phyloP scores from a whole-genome alignment of 768 basidiomycete genomes.

The Boletellus sp. region DNA sequence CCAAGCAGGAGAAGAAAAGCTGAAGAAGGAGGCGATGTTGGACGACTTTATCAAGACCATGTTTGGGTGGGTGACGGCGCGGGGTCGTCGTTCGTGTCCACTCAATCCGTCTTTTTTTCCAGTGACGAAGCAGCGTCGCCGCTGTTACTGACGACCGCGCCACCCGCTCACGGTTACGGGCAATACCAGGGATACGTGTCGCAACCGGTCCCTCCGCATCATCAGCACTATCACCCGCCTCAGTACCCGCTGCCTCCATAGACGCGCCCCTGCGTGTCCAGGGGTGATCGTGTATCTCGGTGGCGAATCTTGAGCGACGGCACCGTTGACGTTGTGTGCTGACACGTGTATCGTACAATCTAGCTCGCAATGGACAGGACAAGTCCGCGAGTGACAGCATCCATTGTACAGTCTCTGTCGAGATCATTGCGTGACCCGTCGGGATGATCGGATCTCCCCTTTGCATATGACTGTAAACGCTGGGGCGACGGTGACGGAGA shows the following conservation, averaged over 20 bases:
- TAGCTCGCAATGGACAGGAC: neutral
- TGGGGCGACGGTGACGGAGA: neutral
- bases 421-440: neutral
- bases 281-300: too few species aligned
- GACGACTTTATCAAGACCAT: constrained; percentile 47
- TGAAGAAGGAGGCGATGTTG: constrained; percentile 59
- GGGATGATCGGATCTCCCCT: neutral
- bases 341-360: neutral
- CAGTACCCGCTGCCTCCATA: constrained; percentile 19
- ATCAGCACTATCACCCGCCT: constrained; percentile 9
- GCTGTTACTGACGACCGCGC: constrained; percentile 11
- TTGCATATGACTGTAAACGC: neutral
- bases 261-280: neutral
- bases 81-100: neutral
- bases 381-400: neutral
- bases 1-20: constrained; percentile 50
- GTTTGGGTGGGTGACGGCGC: constrained; percentile 46
- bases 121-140: constrained; percentile 27
- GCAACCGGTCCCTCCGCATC: constrained; percentile 5
- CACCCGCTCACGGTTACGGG: constrained; percentile 1
- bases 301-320: too few species aligned
- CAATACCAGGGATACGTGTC: constrained; percentile 11
- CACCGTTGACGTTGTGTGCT: too few species aligned
- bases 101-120: neutral
- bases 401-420: neutral